These are phyloP conservation scores for Tricholoma sp. DNA, from an alignment of 768 basidiomycete species.

Conservation along the genomic window DNA sequence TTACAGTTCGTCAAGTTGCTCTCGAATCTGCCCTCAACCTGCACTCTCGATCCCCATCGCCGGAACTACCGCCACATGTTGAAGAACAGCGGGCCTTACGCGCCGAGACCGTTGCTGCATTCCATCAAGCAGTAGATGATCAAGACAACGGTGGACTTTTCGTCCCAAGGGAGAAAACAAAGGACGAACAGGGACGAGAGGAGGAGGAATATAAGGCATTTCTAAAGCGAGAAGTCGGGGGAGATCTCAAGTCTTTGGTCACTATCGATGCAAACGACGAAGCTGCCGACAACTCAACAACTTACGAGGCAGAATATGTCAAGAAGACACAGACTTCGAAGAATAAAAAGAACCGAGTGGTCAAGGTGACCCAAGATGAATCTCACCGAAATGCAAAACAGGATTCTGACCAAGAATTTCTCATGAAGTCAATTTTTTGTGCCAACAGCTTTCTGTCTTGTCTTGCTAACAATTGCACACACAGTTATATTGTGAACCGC, in stretches of 20 bases:
- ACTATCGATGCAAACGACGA: conserved; percentile 38
- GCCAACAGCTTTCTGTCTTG: not conserved
- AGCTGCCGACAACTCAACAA: conserved; percentile 13
- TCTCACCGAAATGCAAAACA: conserved; percentile 38
- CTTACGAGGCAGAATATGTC: conserved; percentile 12
- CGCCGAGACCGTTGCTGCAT: conserved; percentile 80
- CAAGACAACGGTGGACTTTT: conserved; percentile 48
- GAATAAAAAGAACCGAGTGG: conserved; percentile 30
- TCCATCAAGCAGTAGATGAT: conserved; percentile 46
- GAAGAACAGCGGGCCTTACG: conserved; percentile 75
- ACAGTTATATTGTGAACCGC: conserved; percentile 92
- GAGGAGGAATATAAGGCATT: conserved; percentile 84
- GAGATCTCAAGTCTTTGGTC: conserved; percentile 64
- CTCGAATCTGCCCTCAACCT: conserved; percentile 55
- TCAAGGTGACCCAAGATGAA: conserved; percentile 24
- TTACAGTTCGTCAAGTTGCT: conserved; percentile 71
- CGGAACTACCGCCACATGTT: conserved; percentile 48
- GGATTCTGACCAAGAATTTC: conserved; percentile 78
- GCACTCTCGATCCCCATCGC: conserved; percentile 56
- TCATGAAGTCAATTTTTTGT: conserved; percentile 61
- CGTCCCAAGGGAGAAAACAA: conserved; percentile 68
- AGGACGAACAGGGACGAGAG: conserved; percentile 70
- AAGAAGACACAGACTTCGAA: conserved; percentile 30
- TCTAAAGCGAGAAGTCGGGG: conserved; percentile 76
- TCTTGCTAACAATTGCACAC: not conserved